Evolutionary conservation across 208 protist genomes (phyloP).

Genomic region (Leishmania guyanensis): DNA sequence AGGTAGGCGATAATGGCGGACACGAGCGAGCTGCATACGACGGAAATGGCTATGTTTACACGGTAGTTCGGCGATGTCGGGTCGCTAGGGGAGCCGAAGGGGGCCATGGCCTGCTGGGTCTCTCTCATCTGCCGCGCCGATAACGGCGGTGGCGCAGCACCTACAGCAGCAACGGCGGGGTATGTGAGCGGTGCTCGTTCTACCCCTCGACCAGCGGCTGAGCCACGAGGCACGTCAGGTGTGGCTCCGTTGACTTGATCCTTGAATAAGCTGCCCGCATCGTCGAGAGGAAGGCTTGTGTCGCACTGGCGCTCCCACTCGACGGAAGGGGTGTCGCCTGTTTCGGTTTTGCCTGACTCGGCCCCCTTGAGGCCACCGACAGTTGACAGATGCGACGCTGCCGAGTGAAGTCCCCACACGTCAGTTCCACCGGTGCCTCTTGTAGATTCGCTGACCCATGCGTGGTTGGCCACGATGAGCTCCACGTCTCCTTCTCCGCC

Average conservation of each 20-base stretch:
- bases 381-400: not conserved
- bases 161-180: not conserved
- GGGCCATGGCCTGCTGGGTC: not conserved
- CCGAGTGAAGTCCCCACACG: not conserved
- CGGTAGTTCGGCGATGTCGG: conserved; percentile 8
- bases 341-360: not conserved
- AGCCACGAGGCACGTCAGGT: not conserved
- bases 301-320: not conserved
- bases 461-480: conserved; percentile 24
- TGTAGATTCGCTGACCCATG: not conserved
- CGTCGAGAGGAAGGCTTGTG: not conserved
- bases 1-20: conserved; percentile 48
- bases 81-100: not conserved
- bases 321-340: not conserved
- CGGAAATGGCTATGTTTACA: conserved; percentile 38
- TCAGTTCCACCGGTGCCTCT: not conserved
- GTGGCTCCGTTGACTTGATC: not conserved
- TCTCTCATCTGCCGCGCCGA: not conserved
- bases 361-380: not conserved
- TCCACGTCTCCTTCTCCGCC: conserved; percentile 40
- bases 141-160: not conserved
- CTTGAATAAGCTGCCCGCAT: not conserved
- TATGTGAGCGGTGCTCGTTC: not conserved
- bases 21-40: conserved; percentile 62
- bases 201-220: not conserved